Conservation (phyloP, 2,329 filamentous ascomycete genomes). For the Pyrenophora teres region DNA sequence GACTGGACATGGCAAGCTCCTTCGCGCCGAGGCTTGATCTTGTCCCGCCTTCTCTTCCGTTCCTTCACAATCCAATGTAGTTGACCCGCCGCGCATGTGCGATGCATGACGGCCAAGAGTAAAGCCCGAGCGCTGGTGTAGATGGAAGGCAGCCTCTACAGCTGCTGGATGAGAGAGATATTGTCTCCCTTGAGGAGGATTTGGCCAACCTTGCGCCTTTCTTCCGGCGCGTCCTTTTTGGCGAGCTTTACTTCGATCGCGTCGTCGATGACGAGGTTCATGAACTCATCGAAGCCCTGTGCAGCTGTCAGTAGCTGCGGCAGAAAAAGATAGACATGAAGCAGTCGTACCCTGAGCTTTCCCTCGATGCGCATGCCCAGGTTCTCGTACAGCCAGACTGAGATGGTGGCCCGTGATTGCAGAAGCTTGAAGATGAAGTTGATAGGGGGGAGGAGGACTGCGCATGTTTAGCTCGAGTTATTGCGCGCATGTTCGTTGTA, state of each 20-base stretch:
- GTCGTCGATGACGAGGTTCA: conserved; percentile 97
- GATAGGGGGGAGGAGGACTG: conserved; percentile 74
- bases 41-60: not conserved
- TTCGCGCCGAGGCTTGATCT: conserved; percentile 29
- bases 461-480: conserved; percentile 14
- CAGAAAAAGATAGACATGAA: not conserved
- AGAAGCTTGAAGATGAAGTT: conserved; percentile 96
- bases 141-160: conserved; percentile 22
- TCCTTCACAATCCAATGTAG: conserved; percentile 2
- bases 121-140: not conserved
- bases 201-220: conserved; percentile 77
- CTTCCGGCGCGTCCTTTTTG: conserved; percentile 79
- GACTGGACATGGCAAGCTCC: conserved; percentile 67
- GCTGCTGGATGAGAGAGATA: conserved; percentile 72
- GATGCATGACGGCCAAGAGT: conserved; percentile 4
- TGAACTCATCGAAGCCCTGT: conserved; percentile 98
- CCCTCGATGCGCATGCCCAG: conserved; percentile 92
- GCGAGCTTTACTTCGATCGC: conserved; percentile 88
- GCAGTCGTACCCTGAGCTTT: conserved; percentile 79
- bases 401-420: conserved; percentile 80
- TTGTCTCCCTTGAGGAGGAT: conserved; percentile 89
- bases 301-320: conserved; percentile 20
- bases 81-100: conserved; percentile 9
- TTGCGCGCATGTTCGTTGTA: conserved; percentile 6
- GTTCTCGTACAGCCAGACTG: conserved; percentile 98